phyloP scores from a whole-genome alignment of 177 flowering plant genomes.

The Vitis hybrid region DNA sequence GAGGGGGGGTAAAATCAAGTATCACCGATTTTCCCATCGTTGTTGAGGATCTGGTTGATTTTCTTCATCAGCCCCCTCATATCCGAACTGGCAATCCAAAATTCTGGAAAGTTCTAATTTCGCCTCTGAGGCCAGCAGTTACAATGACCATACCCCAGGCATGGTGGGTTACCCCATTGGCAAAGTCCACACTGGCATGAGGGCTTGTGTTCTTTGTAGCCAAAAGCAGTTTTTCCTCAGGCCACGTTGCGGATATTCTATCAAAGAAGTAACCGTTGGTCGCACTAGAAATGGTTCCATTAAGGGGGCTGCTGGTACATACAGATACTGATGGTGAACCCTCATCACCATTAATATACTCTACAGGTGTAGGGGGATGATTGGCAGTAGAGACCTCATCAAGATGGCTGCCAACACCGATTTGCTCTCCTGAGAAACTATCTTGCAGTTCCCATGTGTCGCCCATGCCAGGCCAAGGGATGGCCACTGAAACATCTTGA shows the following conservation, averaged over 20 bases:
- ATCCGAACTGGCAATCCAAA: slow-evolving; percentile 87
- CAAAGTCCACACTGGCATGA: slow-evolving; percentile 44
- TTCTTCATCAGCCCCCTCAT: slow-evolving; percentile 18
- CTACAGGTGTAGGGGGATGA: slow-evolving; percentile 57
- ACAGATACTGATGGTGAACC: slow-evolving; percentile 38
- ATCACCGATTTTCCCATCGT: slow-evolving; percentile 4
- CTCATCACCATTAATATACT: slow-evolving; percentile 37
- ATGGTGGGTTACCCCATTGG: slow-evolving; percentile 38
- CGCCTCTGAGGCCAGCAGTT: slow-evolving; percentile 87
- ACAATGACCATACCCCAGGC: slow-evolving; percentile 97
- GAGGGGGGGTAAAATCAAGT: not conserved
- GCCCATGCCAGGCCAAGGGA: slow-evolving; percentile 87
- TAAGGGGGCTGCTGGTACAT: slow-evolving; percentile 49
- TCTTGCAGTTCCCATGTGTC: slow-evolving; percentile 40
- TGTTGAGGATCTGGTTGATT: not conserved
- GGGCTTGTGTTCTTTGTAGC: slow-evolving; percentile 52
- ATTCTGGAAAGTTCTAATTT: slow-evolving; percentile 85
- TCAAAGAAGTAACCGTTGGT: slow-evolving; percentile 70
- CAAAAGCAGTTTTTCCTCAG: slow-evolving; percentile 69
- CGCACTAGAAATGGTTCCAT: slow-evolving; percentile 53
- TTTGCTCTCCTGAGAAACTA: slow-evolving; percentile 23
- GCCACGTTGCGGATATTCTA: slow-evolving; percentile 76
- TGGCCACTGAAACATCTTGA: slow-evolving; percentile 84
- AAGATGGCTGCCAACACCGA: slow-evolving; percentile 19
- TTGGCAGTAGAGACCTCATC: slow-evolving; percentile 46